Evolutionary conservation across 805 yeast genomes (phyloP).

Genomic region (Metschnikowia cerradonensis): DNA sequence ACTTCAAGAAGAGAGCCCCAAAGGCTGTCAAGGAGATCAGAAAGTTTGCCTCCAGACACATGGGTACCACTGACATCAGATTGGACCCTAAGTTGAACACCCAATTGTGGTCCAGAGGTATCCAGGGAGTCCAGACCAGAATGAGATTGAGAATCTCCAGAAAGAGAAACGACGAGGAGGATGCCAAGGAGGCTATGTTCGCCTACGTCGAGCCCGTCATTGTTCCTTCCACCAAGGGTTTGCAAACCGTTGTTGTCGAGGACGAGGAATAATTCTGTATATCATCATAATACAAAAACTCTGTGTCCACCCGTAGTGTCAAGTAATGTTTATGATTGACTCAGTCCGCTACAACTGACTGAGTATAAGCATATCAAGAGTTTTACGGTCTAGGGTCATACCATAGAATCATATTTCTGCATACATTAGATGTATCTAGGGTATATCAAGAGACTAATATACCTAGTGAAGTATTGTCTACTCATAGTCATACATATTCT

Average conservation of each 20-base stretch:
- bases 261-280: constrained; percentile 47
- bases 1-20: constrained; percentile 99
- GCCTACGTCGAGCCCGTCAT: constrained; percentile 96
- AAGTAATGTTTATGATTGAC: no score
- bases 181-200: constrained; percentile 95
- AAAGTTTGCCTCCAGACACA: constrained; percentile 97
- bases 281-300: constrained; percentile 19
- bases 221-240: constrained; percentile 95
- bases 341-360: no score
- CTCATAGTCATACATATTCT: no score
- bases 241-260: constrained; percentile 93
- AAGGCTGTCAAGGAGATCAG: constrained; percentile 98
- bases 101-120: constrained; percentile 99
- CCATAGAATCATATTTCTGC: no score
- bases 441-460: no score
- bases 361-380: no score
- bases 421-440: no score
- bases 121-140: constrained; percentile 98
- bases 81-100: constrained; percentile 98
- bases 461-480: no score
- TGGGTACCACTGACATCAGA: constrained; percentile 99
- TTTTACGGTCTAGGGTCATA: no score
- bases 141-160: constrained; percentile 97
- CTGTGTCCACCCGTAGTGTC: constrained; percentile 3
- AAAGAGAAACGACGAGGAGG: constrained; percentile 99